Percentiles rank a stretch among this genome's conserved stretches.
phyloP scores from a whole-genome alignment of 139 green algal genomes.

The Microglena sp. region DNA sequence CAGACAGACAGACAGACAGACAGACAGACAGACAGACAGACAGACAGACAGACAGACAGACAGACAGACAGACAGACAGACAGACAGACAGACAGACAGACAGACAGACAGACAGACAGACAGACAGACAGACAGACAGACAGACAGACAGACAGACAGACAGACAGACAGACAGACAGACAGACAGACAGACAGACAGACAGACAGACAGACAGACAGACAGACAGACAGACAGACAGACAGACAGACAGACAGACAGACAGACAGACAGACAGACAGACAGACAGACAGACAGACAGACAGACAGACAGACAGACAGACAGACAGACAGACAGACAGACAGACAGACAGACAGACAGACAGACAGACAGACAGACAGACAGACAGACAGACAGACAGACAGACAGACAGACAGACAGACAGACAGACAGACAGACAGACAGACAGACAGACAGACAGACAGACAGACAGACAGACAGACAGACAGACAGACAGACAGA shows the following conservation, averaged over 20 bases:
- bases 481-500: slow-evolving; percentile 2
- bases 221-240: slow-evolving; percentile 2
- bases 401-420: neutral
- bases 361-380: slow-evolving; percentile 1
- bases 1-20: slow-evolving; percentile 1
- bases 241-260: slow-evolving; percentile 2
- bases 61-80: slow-evolving; percentile 2
- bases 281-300: slow-evolving; percentile 1
- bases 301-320: slow-evolving; percentile 2
- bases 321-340: slow-evolving; percentile 2
- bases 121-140: slow-evolving; percentile 2
- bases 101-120: slow-evolving; percentile 2
- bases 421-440: slow-evolving; percentile 2
- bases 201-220: slow-evolving; percentile 2
- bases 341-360: slow-evolving; percentile 2
- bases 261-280: slow-evolving; percentile 1
- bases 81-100: slow-evolving; percentile 2
- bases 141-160: slow-evolving; percentile 2
- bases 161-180: slow-evolving; percentile 2
- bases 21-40: neutral
- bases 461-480: slow-evolving; percentile 2
- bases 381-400: neutral
- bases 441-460: slow-evolving; percentile 2
- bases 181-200: slow-evolving; percentile 2
- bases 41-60: neutral